Percentiles rank a stretch among this genome's conserved stretches.
Evolutionary conservation across 352 stramenopile species (phyloP).

Genomic region (Phytophthora melonis): DNA sequence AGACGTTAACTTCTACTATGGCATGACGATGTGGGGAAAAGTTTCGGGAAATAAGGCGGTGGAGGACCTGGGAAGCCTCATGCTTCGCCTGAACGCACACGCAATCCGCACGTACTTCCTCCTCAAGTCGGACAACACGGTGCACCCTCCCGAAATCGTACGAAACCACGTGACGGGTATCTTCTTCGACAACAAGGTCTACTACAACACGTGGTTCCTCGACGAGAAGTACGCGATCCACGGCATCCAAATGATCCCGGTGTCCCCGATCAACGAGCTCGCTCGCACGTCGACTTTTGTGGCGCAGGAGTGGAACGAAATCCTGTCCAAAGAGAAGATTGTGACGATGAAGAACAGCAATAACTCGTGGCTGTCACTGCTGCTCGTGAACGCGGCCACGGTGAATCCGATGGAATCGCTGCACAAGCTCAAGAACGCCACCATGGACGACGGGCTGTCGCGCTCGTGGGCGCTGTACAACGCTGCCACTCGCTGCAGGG

Average conservation of each 20-base stretch:
- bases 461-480: slow-evolving; percentile 79
- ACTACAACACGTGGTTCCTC: slow-evolving; percentile 82
- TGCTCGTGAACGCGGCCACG: slow-evolving; percentile 75
- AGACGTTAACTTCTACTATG: slow-evolving; percentile 86
- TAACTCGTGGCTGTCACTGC: slow-evolving; percentile 71
- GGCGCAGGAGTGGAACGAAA: slow-evolving; percentile 77
- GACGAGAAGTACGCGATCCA: slow-evolving; percentile 77
- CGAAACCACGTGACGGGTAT: slow-evolving; percentile 82
- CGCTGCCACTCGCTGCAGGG: slow-evolving; percentile 52
- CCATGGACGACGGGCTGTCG: slow-evolving; percentile 74
- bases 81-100: slow-evolving; percentile 75
- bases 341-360: slow-evolving; percentile 46
- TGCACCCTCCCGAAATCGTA: slow-evolving; percentile 72
- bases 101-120: slow-evolving; percentile 79
- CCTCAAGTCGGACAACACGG: slow-evolving; percentile 59
- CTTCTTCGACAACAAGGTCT: slow-evolving; percentile 80
- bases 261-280: slow-evolving; percentile 76
- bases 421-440: slow-evolving; percentile 52
- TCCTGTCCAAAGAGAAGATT: slow-evolving; percentile 73
- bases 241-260: slow-evolving; percentile 83
- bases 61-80: slow-evolving; percentile 77
- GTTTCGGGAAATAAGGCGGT: slow-evolving; percentile 63
- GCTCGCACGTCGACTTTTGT: slow-evolving; percentile 71
- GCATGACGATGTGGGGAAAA: slow-evolving; percentile 79
- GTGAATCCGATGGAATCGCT: slow-evolving; percentile 65